phyloP scores from a whole-genome alignment of 129 eudicot genomes.

The Oenanthe sinensis region DNA sequence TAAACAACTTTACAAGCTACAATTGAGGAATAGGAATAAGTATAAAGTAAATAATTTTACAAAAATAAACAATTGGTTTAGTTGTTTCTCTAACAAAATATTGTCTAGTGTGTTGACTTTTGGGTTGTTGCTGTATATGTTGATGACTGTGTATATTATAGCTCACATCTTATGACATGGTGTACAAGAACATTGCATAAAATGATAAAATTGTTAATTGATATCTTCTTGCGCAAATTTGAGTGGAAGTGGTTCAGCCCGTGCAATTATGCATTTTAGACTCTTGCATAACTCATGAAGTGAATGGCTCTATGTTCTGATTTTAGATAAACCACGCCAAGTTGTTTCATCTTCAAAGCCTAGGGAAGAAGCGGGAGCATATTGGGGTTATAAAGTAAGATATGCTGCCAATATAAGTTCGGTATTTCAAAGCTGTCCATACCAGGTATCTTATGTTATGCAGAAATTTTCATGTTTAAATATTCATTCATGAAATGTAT shows the following conservation, averaged over 20 bases:
- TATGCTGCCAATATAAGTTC: conserved; percentile 81
- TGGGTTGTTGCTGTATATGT: background rate
- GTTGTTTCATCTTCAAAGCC: conserved; percentile 73
- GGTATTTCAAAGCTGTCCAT: conserved; percentile 53
- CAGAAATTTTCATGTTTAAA: background rate
- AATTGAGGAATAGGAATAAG: background rate
- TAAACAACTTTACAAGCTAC: background rate
- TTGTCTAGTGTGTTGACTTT: background rate
- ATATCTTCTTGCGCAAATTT: background rate
- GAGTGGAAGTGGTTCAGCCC: background rate
- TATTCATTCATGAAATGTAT: background rate
- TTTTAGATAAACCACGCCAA: conserved; percentile 47
- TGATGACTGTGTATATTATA: background rate
- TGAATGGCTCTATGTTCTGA: background rate
- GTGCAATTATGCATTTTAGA: background rate
- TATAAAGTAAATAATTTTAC: background rate
- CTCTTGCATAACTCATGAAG: conserved; percentile 1
- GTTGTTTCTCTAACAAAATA: too few relatives aligned
- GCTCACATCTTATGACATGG: background rate
- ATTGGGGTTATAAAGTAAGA: conserved; percentile 94
- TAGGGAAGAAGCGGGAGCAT: conserved; percentile 61
- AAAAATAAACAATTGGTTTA: background rate
- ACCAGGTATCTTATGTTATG: conserved; percentile 40
- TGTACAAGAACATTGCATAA: background rate
- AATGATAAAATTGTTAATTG: background rate